Conservation (phyloP, 192 early-diverging fungal genomes). For the Coemansia sp. region DNA sequence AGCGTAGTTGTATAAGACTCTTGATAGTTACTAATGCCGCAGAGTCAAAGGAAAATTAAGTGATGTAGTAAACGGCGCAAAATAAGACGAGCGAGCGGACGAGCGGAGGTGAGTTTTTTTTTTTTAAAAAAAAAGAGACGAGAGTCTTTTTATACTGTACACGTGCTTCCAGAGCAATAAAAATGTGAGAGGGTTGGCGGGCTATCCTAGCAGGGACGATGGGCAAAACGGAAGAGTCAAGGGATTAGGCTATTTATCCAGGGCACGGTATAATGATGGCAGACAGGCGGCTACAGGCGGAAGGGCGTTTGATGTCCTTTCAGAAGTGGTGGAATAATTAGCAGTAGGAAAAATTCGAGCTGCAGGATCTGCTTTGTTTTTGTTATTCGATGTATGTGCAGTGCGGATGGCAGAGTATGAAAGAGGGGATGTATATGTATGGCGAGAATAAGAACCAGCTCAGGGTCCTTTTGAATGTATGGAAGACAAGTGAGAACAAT, state of each 20-base stretch:
- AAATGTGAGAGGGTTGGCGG: not conserved
- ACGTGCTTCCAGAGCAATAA: constrained; percentile 11
- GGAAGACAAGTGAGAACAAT: not conserved
- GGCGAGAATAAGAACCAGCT: not conserved
- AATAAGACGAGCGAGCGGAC: not conserved
- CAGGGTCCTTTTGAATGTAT: not conserved
- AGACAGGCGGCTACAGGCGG: not conserved
- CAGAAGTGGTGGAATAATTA: not conserved
- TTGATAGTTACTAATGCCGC: too few relatives aligned
- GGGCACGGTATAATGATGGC: not conserved
- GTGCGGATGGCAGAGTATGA: not conserved
- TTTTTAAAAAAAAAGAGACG: not conserved
- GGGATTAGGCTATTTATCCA: constrained; percentile 8
- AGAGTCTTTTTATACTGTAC: not conserved
- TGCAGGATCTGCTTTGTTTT: not conserved
- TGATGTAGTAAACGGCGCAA: not conserved
- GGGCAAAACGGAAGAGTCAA: not conserved
- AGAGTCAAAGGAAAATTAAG: too few relatives aligned
- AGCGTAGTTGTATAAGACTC: not conserved
- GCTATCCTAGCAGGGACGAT: not conserved
- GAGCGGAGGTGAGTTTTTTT: not conserved
- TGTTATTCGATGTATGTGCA: constrained; percentile 4
- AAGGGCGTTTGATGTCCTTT: not conserved
- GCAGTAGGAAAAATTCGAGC: constrained; percentile 2
- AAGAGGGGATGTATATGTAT: not conserved